Conservation (phyloP, 164 flowering plant genomes). For the Sextonia rubra region DNA sequence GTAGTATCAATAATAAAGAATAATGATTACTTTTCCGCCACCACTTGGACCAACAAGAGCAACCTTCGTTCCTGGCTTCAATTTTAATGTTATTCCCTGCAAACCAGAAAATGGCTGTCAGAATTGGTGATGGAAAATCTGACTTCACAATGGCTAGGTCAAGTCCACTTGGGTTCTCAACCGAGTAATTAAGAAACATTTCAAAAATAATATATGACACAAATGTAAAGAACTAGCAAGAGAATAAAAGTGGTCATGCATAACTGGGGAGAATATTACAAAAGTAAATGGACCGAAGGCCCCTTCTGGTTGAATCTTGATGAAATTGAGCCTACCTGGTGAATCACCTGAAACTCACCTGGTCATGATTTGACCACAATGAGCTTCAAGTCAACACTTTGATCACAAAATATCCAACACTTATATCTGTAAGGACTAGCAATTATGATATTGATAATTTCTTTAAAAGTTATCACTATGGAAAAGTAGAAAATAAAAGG, state of each 20-base stretch:
- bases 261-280: background rate
- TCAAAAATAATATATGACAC: background rate
- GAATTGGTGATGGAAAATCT: background rate
- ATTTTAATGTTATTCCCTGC: slow-evolving; percentile 74
- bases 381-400: too few relatives aligned
- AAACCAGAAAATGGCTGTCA: slow-evolving; percentile 8
- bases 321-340: too few relatives aligned
- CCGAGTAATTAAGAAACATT: background rate
- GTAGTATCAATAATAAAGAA: background rate
- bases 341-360: too few relatives aligned
- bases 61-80: slow-evolving; percentile 83
- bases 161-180: background rate
- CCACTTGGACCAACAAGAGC: slow-evolving; percentile 99
- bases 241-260: background rate
- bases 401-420: too few relatives aligned
- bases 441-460: too few relatives aligned
- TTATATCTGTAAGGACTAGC: too few relatives aligned
- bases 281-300: too few relatives aligned
- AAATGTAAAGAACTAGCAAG: background rate
- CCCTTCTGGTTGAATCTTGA: too few relatives aligned
- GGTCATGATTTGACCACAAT: too few relatives aligned
- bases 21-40: slow-evolving; percentile 77
- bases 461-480: too few relatives aligned
- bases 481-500: too few relatives aligned
- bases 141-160: background rate